A percentile compares a stretch with the other conserved stretches of the same genome.
phyloP scores from a whole-genome alignment of 306 rosid species.

The Cucurbita argyrosperma region DNA sequence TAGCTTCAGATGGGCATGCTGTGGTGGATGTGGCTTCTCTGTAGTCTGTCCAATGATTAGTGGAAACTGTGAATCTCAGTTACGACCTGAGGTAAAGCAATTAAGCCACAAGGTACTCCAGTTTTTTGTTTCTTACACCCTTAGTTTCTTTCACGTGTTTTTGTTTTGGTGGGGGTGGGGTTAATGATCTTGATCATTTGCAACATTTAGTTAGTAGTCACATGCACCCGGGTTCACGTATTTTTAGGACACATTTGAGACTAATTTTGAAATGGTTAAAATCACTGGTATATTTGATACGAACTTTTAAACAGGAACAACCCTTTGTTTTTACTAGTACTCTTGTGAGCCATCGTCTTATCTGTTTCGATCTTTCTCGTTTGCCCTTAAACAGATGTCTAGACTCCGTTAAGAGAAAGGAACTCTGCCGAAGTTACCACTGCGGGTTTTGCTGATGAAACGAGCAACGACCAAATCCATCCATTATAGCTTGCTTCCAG shows the following conservation, averaged over 20 bases:
- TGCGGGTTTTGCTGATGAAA: background rate
- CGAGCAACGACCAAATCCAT: background rate
- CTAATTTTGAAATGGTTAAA: no score
- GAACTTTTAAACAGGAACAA: background rate
- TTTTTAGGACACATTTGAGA: no score
- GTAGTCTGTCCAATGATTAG: background rate
- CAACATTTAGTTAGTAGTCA: background rate
- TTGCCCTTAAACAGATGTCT: background rate
- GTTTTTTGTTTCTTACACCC: background rate
- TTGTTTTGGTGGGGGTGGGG: background rate
- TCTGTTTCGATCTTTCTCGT: background rate
- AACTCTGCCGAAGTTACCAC: background rate
- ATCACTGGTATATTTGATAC: no score
- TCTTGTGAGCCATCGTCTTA: background rate
- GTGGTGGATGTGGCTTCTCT: background rate
- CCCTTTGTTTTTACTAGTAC: background rate
- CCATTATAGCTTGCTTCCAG: background rate
- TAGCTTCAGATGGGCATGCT: background rate
- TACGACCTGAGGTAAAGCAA: background rate
- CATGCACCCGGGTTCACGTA: background rate
- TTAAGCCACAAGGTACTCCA: background rate
- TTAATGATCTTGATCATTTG: background rate
- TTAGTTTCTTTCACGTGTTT: background rate
- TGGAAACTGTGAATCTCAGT: background rate
- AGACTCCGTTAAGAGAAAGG: background rate